phyloP scores from a whole-genome alignment of 2,329 filamentous ascomycete genomes.

The Exserohilum turcica region DNA sequence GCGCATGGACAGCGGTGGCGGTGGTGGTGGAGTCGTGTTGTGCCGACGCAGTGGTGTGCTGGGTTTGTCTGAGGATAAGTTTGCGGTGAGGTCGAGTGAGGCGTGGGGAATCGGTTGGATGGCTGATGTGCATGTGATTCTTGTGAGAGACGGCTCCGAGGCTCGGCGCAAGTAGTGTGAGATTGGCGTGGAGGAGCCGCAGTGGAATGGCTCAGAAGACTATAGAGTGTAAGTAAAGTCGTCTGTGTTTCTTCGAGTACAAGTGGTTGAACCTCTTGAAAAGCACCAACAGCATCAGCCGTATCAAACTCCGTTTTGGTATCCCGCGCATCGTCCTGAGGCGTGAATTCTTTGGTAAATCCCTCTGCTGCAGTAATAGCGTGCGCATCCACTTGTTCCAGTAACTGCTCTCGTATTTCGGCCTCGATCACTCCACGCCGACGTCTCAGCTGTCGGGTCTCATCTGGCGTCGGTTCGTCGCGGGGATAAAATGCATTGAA shows the following conservation, averaged over 20 bases:
- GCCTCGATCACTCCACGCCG: background rate
- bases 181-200: background rate
- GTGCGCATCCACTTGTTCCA: background rate
- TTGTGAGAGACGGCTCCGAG: slow-evolving; percentile 1
- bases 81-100: slow-evolving; percentile 7
- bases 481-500: slow-evolving; percentile 2
- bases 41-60: too few relatives aligned
- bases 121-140: slow-evolving; percentile 24
- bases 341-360: background rate
- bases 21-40: too few relatives aligned
- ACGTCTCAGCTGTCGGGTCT: background rate
- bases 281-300: too few relatives aligned
- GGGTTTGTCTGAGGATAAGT: too few relatives aligned
- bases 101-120: slow-evolving; percentile 20
- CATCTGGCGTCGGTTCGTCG: background rate
- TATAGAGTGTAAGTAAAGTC: background rate
- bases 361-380: background rate
- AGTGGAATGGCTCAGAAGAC: background rate
- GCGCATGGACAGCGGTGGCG: slow-evolving; percentile 18
- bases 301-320: too few relatives aligned
- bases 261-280: too few relatives aligned
- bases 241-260: background rate
- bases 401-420: background rate
- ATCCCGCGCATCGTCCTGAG: background rate
- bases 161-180: background rate